Conservation (phyloP, 768 basidiomycete genomes). For the Pholiota conissans region DNA sequence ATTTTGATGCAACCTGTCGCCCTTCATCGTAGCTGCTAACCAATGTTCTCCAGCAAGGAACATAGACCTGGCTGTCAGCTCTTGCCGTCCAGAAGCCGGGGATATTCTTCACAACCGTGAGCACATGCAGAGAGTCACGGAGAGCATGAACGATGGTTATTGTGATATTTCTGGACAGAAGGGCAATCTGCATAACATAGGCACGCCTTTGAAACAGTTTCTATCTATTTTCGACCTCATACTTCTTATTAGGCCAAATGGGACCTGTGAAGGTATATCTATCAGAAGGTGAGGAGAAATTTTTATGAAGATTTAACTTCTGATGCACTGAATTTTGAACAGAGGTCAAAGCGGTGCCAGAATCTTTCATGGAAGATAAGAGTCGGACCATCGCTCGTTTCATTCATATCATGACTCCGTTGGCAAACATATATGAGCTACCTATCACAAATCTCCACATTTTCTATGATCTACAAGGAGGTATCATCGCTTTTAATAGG, state of each 20-base stretch:
- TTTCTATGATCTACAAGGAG: conserved; percentile 81
- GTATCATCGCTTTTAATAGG: conserved; percentile 91
- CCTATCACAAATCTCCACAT: conserved; percentile 76
- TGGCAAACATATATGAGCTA: conserved; percentile 73
- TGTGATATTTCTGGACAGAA: conserved; percentile 73
- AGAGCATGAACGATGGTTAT: conserved; percentile 78
- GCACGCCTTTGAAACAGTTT: conserved; percentile 32
- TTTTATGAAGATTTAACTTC: background rate
- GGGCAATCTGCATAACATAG: conserved; percentile 61
- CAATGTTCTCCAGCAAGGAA: conserved; percentile 47
- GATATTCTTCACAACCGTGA: conserved; percentile 62
- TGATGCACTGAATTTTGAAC: background rate
- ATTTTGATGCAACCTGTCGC: background rate
- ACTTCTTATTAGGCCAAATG: conserved; percentile 49
- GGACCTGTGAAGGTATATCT: conserved; percentile 62
- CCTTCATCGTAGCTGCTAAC: background rate
- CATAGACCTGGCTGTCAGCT: conserved; percentile 69
- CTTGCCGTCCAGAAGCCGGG: conserved; percentile 68
- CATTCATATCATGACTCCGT: conserved; percentile 62
- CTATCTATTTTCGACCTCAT: background rate
- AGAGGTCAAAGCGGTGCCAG: conserved; percentile 56
- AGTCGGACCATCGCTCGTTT: conserved; percentile 68
- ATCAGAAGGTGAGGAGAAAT: conserved; percentile 49
- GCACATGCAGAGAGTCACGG: conserved; percentile 71
- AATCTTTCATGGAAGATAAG: conserved; percentile 51